phyloP scores from a whole-genome alignment of 495 filamentous ascomycete genomes.

The Hypoxylon cercidicola region DNA sequence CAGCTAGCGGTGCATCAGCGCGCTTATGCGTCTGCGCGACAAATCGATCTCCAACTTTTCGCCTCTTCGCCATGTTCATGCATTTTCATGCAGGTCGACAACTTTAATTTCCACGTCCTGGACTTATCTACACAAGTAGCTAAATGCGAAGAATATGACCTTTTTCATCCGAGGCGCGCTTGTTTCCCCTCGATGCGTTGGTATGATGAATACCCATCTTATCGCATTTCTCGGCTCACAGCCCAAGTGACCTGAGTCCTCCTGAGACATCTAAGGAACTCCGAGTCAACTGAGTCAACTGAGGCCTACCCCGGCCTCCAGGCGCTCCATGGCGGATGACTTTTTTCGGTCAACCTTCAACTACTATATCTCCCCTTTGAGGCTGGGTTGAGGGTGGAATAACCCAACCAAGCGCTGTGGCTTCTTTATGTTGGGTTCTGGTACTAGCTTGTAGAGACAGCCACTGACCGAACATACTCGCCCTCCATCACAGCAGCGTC shows the following conservation, averaged over 20 bases:
- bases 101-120: too few relatives aligned
- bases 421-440: conserved; percentile 8
- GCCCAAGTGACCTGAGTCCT: conserved; percentile 25
- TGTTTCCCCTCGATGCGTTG: background rate
- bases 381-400: conserved; percentile 10
- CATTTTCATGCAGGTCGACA: too few relatives aligned
- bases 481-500: conserved; percentile 22
- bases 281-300: conserved; percentile 41
- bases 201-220: conserved; percentile 1
- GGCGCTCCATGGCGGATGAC: conserved; percentile 31
- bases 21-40: background rate
- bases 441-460: conserved; percentile 6
- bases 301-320: conserved; percentile 15
- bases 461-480: conserved; percentile 2
- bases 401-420: conserved; percentile 8
- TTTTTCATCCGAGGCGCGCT: background rate
- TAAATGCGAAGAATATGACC: background rate
- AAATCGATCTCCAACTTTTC: background rate
- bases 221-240: conserved; percentile 11
- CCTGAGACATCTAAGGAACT: conserved; percentile 29
- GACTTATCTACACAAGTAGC: background rate
- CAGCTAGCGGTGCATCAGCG: conserved; percentile 2
- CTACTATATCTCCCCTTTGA: conserved; percentile 24
- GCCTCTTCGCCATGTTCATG: background rate
- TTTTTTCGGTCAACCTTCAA: conserved; percentile 17